Base-by-base conservation (phyloP, 306 rosid genomes). In the Lupinus albus region DNA sequence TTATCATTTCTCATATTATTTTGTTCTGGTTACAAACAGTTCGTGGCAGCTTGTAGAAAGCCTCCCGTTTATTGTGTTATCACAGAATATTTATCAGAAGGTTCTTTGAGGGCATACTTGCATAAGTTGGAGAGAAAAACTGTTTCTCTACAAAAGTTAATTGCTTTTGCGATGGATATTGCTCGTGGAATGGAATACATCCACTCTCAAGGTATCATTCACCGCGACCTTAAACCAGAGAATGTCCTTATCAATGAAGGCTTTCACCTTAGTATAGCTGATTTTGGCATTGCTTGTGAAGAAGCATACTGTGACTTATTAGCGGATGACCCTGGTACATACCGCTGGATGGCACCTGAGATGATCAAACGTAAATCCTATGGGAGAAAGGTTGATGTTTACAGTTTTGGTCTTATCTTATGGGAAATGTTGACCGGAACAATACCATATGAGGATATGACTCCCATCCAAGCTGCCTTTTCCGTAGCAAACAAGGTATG, bases 391-490 rank as follows among this genome's bases (percentile, higher is more conserved):
- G 38, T 33, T 33, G 38, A 33, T 33, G 38, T 33, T 5, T 33
- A 33, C 8, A 33, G 38, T 5, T 5, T 33, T 33, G 38, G 38
- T 5, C 8, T 33, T 33, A 33, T 33, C 8, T 33, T 33, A 33
- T 7, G 38, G 38, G 38, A 33, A 7, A 33, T 33, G 38, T 5
- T 33, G 38, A 33, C 8, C 8, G 38, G 38, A 33, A 33, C 8
- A 6, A 7, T 33, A 7, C 8, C 38, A 33, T 33, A 33, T 21
- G 92, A 86, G 58, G 94, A 93, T 41, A 93, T 93, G 97, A 93
- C 76, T 67, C 99, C 99, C 79, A 82, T 90, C 70, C 99, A 93
- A 78, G 99, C 99, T 47, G 99, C 99, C 16, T 93, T 81, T 81
- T 96, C 99, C 6, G 99, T 93, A 4, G 96, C 90, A 42, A 83